Percentiles rank a stretch among this genome's conserved stretches.
phyloP scores from a whole-genome alignment of 2,329 filamentous ascomycete species.

The Thelonectria olida region DNA sequence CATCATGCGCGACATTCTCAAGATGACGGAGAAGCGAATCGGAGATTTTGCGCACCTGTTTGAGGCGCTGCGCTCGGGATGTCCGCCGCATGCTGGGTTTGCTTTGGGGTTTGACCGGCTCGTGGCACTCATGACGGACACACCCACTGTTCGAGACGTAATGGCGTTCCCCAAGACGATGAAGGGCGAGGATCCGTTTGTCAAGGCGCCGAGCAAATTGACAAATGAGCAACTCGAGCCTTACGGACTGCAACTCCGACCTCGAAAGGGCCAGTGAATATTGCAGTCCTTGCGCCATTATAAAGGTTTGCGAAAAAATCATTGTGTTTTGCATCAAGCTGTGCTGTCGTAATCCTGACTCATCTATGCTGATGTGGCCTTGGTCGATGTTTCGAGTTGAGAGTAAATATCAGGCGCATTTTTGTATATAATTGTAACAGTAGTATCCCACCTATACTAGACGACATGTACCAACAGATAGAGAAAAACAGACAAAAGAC shows the following conservation, averaged over 20 bases:
- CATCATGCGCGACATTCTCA: conserved; percentile 83
- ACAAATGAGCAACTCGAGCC: conserved; percentile 63
- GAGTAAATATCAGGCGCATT: not conserved
- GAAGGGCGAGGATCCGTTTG: conserved; percentile 85
- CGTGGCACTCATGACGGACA: conserved; percentile 80
- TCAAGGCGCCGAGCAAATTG: conserved; percentile 78
- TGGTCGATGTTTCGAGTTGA: not conserved
- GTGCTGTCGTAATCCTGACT: conserved; percentile 12
- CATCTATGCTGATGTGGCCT: not conserved
- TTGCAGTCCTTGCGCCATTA: not conserved
- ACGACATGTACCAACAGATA: conserved; percentile 15
- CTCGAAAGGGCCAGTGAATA: not conserved
- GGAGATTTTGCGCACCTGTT: conserved; percentile 86
- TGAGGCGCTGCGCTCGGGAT: conserved; percentile 82
- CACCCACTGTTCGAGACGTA: conserved; percentile 84
- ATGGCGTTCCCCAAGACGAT: conserved; percentile 97
- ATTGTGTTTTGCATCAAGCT: not conserved
- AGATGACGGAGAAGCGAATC: conserved; percentile 78
- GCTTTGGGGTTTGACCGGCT: conserved; percentile 92
- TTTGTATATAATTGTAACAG: conserved; percentile 27
- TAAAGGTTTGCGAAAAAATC: not conserved
- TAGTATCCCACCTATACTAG: conserved; percentile 13
- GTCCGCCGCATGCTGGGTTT: conserved; percentile 93
- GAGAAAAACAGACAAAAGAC: not conserved
- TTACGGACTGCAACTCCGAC: conserved; percentile 53